Conservation (phyloP, 129 eudicot species). For the Smallanthus sonchifolius region DNA sequence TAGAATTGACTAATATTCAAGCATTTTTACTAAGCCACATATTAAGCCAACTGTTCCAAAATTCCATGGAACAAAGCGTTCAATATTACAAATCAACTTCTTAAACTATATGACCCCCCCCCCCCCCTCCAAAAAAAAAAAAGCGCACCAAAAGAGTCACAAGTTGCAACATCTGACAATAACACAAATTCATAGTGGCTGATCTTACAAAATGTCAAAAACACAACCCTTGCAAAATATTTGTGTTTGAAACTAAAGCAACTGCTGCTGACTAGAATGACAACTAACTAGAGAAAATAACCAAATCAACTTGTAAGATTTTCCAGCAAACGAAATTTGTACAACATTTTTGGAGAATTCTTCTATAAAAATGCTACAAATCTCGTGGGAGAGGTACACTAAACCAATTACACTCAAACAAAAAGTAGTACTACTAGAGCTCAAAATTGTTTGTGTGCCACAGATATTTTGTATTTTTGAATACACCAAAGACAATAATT, state of each 20-base stretch:
- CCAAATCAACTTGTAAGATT: background rate
- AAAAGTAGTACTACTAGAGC: too few relatives aligned
- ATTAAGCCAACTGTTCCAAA: background rate
- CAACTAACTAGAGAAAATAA: background rate
- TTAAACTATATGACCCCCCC: background rate
- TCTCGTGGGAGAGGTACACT: background rate
- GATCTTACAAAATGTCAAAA: conserved; percentile 11
- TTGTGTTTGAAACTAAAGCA: background rate
- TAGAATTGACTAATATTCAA: background rate
- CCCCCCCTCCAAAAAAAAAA: too few relatives aligned
- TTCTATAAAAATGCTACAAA: background rate
- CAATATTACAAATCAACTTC: background rate
- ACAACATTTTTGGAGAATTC: background rate
- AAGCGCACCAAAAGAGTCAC: too few relatives aligned
- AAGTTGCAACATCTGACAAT: background rate
- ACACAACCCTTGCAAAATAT: background rate
- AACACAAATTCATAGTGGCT: background rate
- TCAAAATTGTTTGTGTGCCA: too few relatives aligned
- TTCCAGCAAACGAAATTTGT: background rate
- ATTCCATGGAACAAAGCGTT: conserved; percentile 2
- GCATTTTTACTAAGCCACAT: background rate
- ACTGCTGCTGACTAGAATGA: conserved; percentile 2
- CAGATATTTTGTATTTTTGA: too few relatives aligned
- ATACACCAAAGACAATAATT: too few relatives aligned
- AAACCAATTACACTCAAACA: too few relatives aligned